Base-by-base conservation (phyloP, 495 filamentous ascomycete species). In the Saxispiralis lemnorum region DNA sequence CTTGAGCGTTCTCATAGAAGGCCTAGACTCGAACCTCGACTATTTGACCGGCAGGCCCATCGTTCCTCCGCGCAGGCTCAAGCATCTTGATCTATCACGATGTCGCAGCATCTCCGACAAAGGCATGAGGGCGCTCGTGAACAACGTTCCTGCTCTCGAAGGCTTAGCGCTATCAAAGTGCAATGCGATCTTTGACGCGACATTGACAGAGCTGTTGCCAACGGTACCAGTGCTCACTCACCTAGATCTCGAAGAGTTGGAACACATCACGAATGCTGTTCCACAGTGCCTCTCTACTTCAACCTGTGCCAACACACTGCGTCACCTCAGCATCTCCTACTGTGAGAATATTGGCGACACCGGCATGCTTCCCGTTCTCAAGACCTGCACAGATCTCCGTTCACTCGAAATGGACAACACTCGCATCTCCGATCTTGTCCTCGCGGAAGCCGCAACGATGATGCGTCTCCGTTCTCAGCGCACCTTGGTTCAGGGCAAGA, bases 371-470 rank as follows among this genome's bases (percentile, higher is more conserved):
- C 81, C 76, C 15, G 64, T 97, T 13, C 66, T 97, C 49, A 81
- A 83, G 53, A 67, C 65, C 38, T 93, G 86, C 58, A 65, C 68
- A 1, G 66, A 63, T 14, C 69, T 96, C 12, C 62, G 64, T 33
- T 81, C 66, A 38, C 67, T 93, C 11, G 82, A 84, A 35, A 82
- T 95, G 76, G 89, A 97, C 60, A 96, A 96, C 58, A 97, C 89
- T 1, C 76, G 82, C 37, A 71, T 93, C 43, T 83, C 81, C 33
- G 84, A 97, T 51, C 69, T 93, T 6, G 75, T 80, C n/a, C 73
- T 97, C 12, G 73, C 77, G 48, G 89, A 94, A 64, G 88, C 87
- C 0, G 82, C 86, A 18, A 66, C 68, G 20, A 78, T 78, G 55
- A 67, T 93, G 7, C 71, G 80, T 24, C 63, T 70, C 39, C 80